Percentiles rank a stretch among this genome's conserved stretches.
Evolutionary conservation across 345 rosid species (phyloP).

Genomic region (Eucalyptus erythrocorys): DNA sequence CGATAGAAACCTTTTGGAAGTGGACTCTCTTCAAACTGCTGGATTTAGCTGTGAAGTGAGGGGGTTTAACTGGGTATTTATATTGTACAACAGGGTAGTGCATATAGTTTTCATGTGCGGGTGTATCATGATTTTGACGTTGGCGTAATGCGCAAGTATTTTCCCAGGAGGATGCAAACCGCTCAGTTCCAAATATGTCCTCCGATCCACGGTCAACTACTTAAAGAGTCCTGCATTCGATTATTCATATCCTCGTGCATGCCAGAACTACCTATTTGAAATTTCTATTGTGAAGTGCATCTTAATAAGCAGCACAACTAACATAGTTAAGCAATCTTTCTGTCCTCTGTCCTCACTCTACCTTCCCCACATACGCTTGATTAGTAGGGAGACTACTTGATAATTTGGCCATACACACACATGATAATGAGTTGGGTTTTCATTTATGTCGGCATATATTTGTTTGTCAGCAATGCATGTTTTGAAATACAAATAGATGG

Average conservation of each 20-base stretch:
- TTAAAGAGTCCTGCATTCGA: neutral
- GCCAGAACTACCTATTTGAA: neutral
- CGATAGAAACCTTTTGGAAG: neutral
- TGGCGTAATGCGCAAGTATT: neutral
- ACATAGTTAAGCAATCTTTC: neutral
- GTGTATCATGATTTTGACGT: neutral
- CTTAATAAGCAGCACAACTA: neutral
- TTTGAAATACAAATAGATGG: neutral
- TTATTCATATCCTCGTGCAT: neutral
- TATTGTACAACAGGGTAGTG: neutral
- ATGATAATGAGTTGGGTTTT: neutral
- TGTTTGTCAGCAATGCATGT: neutral
- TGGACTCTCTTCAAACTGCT: neutral
- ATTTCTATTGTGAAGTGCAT: neutral
- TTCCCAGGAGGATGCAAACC: neutral
- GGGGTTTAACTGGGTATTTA: neutral
- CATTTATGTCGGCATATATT: neutral
- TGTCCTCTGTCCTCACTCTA: neutral
- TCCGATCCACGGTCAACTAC: neutral
- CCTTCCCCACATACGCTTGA: neutral
- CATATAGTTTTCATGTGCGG: neutral
- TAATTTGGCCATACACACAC: neutral
- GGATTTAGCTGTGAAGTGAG: neutral
- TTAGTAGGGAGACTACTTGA: neutral
- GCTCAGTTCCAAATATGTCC: neutral